These are phyloP conservation scores for Aspergillus quadrilineatus DNA, from an alignment of 2,329 filamentous ascomycete genomes.

Conservation along the genomic window DNA sequence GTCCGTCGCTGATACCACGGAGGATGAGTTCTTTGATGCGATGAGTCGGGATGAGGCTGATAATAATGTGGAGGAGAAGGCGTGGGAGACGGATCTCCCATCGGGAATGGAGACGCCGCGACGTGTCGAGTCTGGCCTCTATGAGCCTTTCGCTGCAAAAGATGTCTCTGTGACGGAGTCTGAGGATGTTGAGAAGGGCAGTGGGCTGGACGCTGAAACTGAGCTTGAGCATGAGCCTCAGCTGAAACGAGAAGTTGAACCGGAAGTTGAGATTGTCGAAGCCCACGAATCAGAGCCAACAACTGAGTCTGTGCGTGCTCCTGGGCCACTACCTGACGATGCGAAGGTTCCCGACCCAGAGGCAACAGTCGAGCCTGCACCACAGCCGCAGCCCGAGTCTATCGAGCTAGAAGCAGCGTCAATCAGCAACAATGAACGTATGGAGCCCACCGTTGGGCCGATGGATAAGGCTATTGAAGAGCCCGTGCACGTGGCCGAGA, in stretches of 20 bases:
- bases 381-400: not conserved
- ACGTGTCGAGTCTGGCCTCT: not conserved
- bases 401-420: not conserved
- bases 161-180: not conserved
- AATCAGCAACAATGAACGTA: not conserved
- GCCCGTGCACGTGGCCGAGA: not conserved
- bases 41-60: constrained; percentile 1
- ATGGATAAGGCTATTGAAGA: not conserved
- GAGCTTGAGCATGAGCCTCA: not conserved
- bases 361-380: not conserved
- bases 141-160: not conserved
- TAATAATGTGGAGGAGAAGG: not conserved
- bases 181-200: not conserved
- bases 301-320: too few species aligned
- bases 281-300: not conserved
- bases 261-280: not conserved
- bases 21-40: constrained; percentile 10
- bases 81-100: not conserved
- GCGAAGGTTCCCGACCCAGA: not conserved
- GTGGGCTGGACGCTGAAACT: not conserved
- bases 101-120: not conserved
- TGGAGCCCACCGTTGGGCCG: not conserved
- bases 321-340: too few species aligned
- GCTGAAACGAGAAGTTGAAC: not conserved
- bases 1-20: not conserved